Base-by-base conservation (phyloP, 345 rosid species). In the Eutrema heterophyllum region DNA sequence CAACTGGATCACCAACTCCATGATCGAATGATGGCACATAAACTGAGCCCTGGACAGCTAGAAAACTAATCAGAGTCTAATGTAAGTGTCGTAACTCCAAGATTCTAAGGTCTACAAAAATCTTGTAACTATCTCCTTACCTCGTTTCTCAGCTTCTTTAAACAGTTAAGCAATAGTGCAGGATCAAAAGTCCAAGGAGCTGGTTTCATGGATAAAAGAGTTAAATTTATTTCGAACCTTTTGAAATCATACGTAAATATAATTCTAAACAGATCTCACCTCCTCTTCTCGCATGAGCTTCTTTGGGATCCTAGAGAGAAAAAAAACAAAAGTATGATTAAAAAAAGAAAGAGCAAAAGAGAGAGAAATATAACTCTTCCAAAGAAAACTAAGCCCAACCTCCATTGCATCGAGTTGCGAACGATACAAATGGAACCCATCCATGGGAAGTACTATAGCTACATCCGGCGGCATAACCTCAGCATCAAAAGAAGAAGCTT, bases 241-340 rank as follows among this genome's bases (percentile, higher is more conserved):
- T 29, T 65, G 52, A 64, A 75, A 60, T 68, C 49, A 9, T 3
- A 21, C 14, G 4, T 59, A 13, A 55, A 63, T 60, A 51, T 12
- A 16, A 58, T 65, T 63, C 68, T 75, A 9, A 21, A 39, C 32
- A 66, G 63, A 71, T 43, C 90, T 81, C 80, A 92, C 97, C 97
- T 86, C 98, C 99, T 78, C 99, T 85, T 84, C 98, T 90, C 36
- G 97, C 97, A 84, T 90, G 97, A 15, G 97, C 98, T 86, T 90
- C 97, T 79, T 86, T 81, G 7, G 99, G 97, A 83, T 92, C 76
- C 98, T 95, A 69, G 43, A 79, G 70, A 54, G 29, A 54, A 18
- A 30, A 4, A 41, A 3, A 16, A 18, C 10, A 45, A 50, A 62
- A 39, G 0, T 9, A 45, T 10, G 51, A 35, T 81, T 57, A 0